phyloP scores from a whole-genome alignment of 1,284 basidiomycete species.

The Tilletia caries region DNA sequence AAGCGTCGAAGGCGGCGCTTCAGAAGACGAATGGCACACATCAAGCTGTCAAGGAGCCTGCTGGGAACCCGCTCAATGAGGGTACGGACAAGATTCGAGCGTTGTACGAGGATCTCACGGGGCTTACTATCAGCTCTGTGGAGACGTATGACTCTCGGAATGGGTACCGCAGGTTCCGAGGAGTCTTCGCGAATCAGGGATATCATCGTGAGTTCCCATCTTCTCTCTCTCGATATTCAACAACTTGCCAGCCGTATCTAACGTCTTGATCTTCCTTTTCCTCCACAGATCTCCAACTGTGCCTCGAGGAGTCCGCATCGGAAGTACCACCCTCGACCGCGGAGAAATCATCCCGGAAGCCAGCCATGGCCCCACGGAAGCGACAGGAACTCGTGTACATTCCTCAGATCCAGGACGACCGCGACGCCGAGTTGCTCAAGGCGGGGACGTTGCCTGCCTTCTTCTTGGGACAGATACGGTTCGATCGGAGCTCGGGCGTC shows the following conservation, averaged over 20 bases:
- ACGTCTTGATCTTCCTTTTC: no score
- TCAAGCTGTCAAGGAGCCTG: neutral
- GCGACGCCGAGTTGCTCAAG: conserved; percentile 30
- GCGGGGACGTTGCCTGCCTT: conserved; percentile 23
- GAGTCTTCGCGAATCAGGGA: conserved; percentile 41
- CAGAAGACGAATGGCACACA: neutral
- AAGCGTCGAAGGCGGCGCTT: conserved; percentile 1
- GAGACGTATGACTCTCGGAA: conserved; percentile 23
- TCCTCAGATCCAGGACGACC: conserved; percentile 43
- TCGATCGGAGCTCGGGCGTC: conserved; percentile 26
- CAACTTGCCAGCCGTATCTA: no score
- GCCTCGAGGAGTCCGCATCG: conserved; percentile 37
- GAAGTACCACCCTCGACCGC: conserved; percentile 6
- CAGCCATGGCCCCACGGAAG: neutral
- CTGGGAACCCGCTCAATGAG: neutral
- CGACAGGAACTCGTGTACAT: conserved; percentile 47
- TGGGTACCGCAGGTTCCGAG: conserved; percentile 30
- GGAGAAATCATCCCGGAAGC: neutral
- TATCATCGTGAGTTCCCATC: conserved; percentile 31
- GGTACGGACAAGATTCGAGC: conserved; percentile 44
- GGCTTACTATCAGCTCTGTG: conserved; percentile 40
- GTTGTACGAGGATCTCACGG: conserved; percentile 52
- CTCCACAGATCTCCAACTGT: conserved; percentile 35
- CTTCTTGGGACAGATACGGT: conserved; percentile 28
- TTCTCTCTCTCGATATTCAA: neutral